Evolutionary conservation across 1,284 basidiomycete species (phyloP).

Genomic region (Fomitopsis pinicola): DNA sequence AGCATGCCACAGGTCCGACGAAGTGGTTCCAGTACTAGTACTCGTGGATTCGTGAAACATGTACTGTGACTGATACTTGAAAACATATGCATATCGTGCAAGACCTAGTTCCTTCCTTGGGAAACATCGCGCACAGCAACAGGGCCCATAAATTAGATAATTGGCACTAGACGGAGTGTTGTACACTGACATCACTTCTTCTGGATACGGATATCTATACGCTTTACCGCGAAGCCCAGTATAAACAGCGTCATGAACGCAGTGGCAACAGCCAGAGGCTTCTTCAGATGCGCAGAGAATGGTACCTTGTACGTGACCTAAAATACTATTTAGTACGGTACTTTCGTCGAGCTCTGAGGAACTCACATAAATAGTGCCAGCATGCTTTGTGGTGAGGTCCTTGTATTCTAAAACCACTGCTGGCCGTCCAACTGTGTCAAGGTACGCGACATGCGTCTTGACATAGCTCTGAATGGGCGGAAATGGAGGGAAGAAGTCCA

Average conservation of each 20-base stretch:
- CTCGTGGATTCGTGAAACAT: too few relatives aligned
- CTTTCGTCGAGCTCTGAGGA: not conserved
- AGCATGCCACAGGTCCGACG: too few relatives aligned
- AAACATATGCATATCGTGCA: too few relatives aligned
- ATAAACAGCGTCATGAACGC: constrained; percentile 65
- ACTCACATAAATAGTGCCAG: constrained; percentile 69
- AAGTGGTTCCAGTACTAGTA: not conserved
- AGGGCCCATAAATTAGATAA: not conserved
- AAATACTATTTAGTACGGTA: not conserved
- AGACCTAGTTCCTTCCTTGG: too few relatives aligned
- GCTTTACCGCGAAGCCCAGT: constrained; percentile 54
- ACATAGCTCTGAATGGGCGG: constrained; percentile 56
- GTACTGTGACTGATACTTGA: too few relatives aligned
- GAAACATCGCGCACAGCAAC: too few relatives aligned
- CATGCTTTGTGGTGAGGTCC: constrained; percentile 77
- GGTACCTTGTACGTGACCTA: constrained; percentile 87
- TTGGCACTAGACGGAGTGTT: not conserved
- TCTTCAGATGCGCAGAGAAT: constrained; percentile 73
- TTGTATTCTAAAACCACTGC: constrained; percentile 71
- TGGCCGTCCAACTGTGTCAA: constrained; percentile 91
- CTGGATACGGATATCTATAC: constrained; percentile 65
- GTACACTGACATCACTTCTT: constrained; percentile 29
- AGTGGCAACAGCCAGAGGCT: constrained; percentile 72
- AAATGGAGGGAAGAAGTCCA: constrained; percentile 79
- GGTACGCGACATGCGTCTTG: constrained; percentile 78